Evolutionary conservation across 2,329 filamentous ascomycete species (phyloP).

Genomic region (Claviceps humidiphila): DNA sequence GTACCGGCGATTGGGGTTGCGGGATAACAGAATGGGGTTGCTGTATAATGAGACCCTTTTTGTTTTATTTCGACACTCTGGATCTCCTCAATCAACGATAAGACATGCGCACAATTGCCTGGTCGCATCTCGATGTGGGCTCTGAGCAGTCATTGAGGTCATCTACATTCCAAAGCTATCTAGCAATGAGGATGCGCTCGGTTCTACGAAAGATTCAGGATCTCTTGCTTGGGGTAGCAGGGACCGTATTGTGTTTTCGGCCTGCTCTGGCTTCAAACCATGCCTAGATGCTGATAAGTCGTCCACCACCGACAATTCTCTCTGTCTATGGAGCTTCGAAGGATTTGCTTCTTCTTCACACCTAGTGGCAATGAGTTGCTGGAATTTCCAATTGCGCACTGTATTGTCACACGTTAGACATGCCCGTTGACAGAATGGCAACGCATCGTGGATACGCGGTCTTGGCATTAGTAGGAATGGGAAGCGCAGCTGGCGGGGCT

Average conservation of each 20-base stretch:
- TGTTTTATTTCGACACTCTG: too few species aligned
- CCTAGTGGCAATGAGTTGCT: conserved; percentile 29
- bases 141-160: neutral
- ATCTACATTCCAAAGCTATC: conserved; percentile 82
- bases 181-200: conserved; percentile 75
- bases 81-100: neutral
- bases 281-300: conserved; percentile 45
- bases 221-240: conserved; percentile 41
- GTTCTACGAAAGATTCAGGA: conserved; percentile 80
- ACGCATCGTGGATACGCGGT: neutral
- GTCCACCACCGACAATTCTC: conserved; percentile 68
- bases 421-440: neutral
- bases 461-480: neutral
- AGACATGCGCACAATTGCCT: neutral
- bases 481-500: neutral
- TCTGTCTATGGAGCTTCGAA: conserved; percentile 52
- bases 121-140: neutral
- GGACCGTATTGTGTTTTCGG: neutral
- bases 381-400: conserved; percentile 75
- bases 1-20: too few species aligned
- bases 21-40: too few species aligned
- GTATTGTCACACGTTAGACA: neutral
- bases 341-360: conserved; percentile 45
- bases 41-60: too few species aligned
- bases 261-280: conserved; percentile 22